Percentiles rank a stretch among this genome's conserved stretches.
Conservation (phyloP, 1,284 basidiomycete species). For the Apiotrichum laibachii region DNA sequence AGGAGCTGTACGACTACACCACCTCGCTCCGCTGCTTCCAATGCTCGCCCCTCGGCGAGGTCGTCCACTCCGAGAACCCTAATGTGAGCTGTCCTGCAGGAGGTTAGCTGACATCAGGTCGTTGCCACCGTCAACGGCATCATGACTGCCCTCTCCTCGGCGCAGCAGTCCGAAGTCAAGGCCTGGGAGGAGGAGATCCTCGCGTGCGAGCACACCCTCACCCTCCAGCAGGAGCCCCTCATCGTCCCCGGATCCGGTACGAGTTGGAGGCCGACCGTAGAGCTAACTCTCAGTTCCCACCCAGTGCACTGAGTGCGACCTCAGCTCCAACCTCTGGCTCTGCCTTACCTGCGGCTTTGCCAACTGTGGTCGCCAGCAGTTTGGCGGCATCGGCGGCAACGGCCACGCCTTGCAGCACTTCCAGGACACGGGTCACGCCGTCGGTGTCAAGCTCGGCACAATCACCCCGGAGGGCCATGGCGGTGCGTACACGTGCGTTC, state of each 20-base stretch:
- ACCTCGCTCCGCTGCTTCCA: slow-evolving; percentile 73
- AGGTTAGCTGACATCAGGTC: slow-evolving; percentile 50
- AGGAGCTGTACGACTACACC: slow-evolving; percentile 76
- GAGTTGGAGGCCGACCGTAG: background rate
- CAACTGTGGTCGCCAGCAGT: slow-evolving; percentile 86
- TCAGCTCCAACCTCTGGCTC: slow-evolving; percentile 90
- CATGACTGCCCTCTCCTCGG: slow-evolving; percentile 79
- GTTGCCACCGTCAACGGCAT: slow-evolving; percentile 65
- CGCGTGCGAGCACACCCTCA: slow-evolving; percentile 81
- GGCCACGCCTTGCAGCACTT: slow-evolving; percentile 86
- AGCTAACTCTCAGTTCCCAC: slow-evolving; percentile 61
- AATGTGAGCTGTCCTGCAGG: slow-evolving; percentile 34
- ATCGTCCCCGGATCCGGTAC: slow-evolving; percentile 38
- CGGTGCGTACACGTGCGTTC: slow-evolving; percentile 55
- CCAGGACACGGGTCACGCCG: slow-evolving; percentile 69
- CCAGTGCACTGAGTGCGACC: slow-evolving; percentile 71
- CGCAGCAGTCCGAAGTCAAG: slow-evolving; percentile 89
- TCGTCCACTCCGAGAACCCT: slow-evolving; percentile 57
- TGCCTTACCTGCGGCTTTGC: slow-evolving; percentile 93
- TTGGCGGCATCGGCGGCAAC: slow-evolving; percentile 81
- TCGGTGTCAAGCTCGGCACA: slow-evolving; percentile 92
- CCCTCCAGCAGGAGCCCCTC: slow-evolving; percentile 64
- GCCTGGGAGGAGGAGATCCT: slow-evolving; percentile 96
- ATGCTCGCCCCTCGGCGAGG: slow-evolving; percentile 58
- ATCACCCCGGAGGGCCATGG: slow-evolving; percentile 93